Conservation (phyloP, 208 protist genomes). For the Crithidia thermophila region DNA sequence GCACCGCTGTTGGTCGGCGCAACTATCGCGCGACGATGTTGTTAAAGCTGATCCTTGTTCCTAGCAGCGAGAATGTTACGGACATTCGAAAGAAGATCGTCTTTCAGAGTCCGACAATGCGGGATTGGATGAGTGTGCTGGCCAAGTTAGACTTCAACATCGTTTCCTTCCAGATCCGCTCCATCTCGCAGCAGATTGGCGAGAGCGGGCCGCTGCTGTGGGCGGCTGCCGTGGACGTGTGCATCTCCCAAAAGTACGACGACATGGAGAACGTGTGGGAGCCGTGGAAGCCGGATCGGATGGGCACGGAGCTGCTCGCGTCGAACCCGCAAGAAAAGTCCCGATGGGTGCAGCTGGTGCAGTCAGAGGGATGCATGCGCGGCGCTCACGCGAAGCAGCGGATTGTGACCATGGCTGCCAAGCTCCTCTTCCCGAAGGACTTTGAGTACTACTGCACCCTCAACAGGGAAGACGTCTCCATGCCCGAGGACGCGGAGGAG, state of each 20-base stretch:
- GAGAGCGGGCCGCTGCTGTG: conserved; percentile 22
- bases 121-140: background rate
- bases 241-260: background rate
- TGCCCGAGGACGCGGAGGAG: background rate
- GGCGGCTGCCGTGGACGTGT: conserved; percentile 7
- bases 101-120: background rate
- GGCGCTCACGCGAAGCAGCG: background rate
- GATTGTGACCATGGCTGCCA: background rate
- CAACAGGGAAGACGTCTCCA: background rate
- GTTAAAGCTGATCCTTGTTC: background rate
- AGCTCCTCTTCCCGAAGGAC: conserved; percentile 7
- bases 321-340: background rate
- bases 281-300: conserved; percentile 15
- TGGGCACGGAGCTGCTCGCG: background rate
- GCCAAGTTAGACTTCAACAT: conserved; percentile 15
- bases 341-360: conserved; percentile 12
- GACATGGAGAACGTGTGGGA: background rate
- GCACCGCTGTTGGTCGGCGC: background rate
- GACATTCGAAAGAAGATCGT: background rate
- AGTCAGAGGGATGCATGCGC: conserved; percentile 14
- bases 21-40: background rate
- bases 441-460: conserved; percentile 10
- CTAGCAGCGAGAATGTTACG: background rate
- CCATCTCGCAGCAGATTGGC: conserved; percentile 7
- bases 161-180: conserved; percentile 13